Conservation (phyloP, 164 flowering plant species). For the Chimonanthus salicifolius region DNA sequence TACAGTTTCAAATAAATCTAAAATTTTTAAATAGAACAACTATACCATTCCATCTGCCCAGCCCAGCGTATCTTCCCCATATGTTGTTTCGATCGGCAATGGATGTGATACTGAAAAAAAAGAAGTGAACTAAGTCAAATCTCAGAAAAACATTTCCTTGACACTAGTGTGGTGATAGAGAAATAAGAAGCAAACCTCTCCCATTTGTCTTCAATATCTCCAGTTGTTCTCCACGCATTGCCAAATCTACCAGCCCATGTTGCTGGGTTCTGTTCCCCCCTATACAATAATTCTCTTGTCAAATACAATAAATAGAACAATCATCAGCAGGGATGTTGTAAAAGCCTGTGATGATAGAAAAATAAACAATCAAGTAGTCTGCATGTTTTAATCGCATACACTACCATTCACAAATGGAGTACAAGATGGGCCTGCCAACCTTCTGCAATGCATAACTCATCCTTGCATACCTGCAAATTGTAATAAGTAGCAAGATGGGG, state of each 20-base stretch:
- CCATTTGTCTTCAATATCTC: slow-evolving; percentile 44
- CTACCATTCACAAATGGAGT: slow-evolving; percentile 47
- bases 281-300: neutral
- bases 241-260: slow-evolving; percentile 36
- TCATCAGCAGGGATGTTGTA: neutral
- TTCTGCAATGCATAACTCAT: slow-evolving; percentile 38
- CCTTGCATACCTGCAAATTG: slow-evolving; percentile 23
- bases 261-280: slow-evolving; percentile 50
- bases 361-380: neutral
- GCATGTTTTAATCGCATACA: neutral
- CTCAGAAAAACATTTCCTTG: neutral
- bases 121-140: slow-evolving; percentile 1
- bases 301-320: neutral
- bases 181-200: slow-evolving; percentile 26
- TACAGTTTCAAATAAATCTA: neutral
- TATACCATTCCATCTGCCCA: slow-evolving; percentile 57
- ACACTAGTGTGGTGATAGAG: neutral
- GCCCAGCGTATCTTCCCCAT: slow-evolving; percentile 51
- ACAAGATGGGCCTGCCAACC: slow-evolving; percentile 32
- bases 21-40: neutral
- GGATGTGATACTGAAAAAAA: slow-evolving; percentile 33
- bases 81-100: slow-evolving; percentile 38
- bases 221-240: slow-evolving; percentile 52
- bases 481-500: neutral
- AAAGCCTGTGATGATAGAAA: neutral